phyloP scores from a whole-genome alignment of 768 basidiomycete genomes.

The Lyophyllum decastes region DNA sequence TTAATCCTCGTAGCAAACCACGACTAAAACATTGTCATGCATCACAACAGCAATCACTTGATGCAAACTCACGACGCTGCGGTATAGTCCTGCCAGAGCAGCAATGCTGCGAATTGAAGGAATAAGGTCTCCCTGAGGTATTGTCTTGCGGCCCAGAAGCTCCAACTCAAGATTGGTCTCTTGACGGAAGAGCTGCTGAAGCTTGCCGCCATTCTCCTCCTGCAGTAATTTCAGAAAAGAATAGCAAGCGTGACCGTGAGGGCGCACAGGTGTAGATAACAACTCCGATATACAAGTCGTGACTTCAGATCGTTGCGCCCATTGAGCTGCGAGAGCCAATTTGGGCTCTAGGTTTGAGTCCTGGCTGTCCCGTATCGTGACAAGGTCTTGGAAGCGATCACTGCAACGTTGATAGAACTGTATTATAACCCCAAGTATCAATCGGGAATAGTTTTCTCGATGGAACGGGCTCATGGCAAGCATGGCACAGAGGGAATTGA shows the following conservation, averaged over 20 bases:
- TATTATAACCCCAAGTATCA: constrained; percentile 91
- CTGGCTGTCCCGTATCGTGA: constrained; percentile 38
- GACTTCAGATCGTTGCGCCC: constrained; percentile 87
- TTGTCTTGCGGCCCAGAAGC: constrained; percentile 52
- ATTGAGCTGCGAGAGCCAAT: constrained; percentile 66
- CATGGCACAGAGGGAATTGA: constrained; percentile 92
- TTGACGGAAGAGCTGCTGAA: constrained; percentile 63
- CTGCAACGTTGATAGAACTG: constrained; percentile 96
- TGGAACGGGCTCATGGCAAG: constrained; percentile 91
- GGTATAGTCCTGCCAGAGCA: constrained; percentile 77
- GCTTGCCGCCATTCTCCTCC: constrained; percentile 42
- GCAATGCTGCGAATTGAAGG: constrained; percentile 70
- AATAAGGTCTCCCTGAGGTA: constrained; percentile 69
- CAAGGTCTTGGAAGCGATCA: constrained; percentile 79
- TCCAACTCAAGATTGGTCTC: constrained; percentile 81
- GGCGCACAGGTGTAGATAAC: constrained; percentile 50
- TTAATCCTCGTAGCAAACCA: constrained; percentile 84
- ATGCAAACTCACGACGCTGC: constrained; percentile 70
- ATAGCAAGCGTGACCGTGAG: background rate
- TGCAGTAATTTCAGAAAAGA: constrained; percentile 20
- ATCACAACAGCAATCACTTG: background rate
- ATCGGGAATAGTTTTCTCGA: constrained; percentile 89
- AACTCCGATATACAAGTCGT: constrained; percentile 72
- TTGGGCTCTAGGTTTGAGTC: constrained; percentile 42
- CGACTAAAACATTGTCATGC: constrained; percentile 42